Evolutionary conservation across 805 yeast genomes (phyloP), one percentile per base, ranked within the genome.

Genomic region (Kazachstania psychrophila): DNA sequence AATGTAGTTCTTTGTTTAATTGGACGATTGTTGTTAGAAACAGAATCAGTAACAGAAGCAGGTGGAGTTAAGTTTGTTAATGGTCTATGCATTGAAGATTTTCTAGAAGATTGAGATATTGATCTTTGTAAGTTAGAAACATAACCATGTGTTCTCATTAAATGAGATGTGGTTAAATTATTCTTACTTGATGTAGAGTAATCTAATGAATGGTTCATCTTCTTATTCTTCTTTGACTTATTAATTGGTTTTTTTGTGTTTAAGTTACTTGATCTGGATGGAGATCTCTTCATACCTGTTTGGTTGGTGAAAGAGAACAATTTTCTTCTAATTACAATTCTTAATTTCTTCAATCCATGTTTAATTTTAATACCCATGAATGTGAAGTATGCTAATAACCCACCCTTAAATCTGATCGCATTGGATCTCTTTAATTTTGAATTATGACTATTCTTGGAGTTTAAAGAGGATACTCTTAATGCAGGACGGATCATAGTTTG

Each of bases 331-430:
- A 62, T 38, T 2, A 55, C 52, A 9, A 44, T 29, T 34, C 60
- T 52, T 51, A 62, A 46, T 20, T 44, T 52, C 22, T 40, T 54
- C 18, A 58, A 31, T 32, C 42, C 45, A n/a, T 37, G 48, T 24
- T 46, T 54, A 16, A 57, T 43, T 12, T 45, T 48, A 6, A 41
- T 33, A 12, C 61, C 64, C 34, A 57, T 23, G 15, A 37, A 34
- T 11, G 48, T 47, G 33, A 63, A 47, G 33, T 52, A 58, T 10
- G 59, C 43, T 22, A 65, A 46, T 45, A 66, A 51, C 12, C 68
- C 68, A 31, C 66, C 61, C 30, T 58, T 56, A 40, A 62, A 62
- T 39, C 58, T 58, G 23, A 64, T 49, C 5, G 68, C 69, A 31
- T 59, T 51, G 1, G 62, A 49, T 38, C 51, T 47, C 32, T 45